Percentiles rank a stretch among this genome's conserved stretches.
Evolutionary conservation across 768 basidiomycete species (phyloP).

Genomic region (Boletus sensibilis): DNA sequence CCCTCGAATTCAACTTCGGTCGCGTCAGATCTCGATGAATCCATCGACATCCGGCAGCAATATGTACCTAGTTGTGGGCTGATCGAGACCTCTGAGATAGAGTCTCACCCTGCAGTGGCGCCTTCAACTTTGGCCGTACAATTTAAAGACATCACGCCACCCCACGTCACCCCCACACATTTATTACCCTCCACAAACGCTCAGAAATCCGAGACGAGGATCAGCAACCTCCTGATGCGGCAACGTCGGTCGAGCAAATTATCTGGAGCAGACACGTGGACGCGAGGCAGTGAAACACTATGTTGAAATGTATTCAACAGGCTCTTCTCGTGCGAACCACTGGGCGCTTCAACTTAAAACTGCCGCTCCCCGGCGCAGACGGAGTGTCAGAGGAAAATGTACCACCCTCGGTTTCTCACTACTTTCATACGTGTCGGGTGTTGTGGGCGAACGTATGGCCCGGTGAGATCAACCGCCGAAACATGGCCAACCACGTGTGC

Average conservation of each 20-base stretch:
- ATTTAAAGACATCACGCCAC: neutral
- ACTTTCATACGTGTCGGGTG: neutral
- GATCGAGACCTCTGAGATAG: slow-evolving; percentile 8
- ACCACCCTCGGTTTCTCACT: neutral
- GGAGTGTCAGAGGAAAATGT: neutral
- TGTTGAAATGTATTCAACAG: neutral
- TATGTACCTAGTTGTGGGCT: neutral
- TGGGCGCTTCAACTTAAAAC: neutral
- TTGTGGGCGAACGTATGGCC: neutral
- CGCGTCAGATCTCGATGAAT: neutral
- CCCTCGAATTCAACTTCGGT: neutral
- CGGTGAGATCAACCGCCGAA: neutral
- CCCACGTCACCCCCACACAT: neutral
- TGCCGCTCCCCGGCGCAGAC: neutral
- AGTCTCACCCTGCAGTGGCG: neutral
- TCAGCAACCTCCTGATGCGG: neutral
- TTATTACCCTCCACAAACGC: neutral
- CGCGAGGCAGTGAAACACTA: slow-evolving; percentile 1
- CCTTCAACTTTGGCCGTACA: neutral
- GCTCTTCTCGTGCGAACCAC: slow-evolving; percentile 1
- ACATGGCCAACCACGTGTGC: too few species aligned
- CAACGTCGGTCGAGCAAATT: neutral
- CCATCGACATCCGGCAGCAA: neutral
- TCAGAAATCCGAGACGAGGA: neutral
- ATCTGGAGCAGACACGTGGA: neutral